Base-by-base conservation (phyloP, 306 rosid genomes). In the Dalbergia cochinchinensis region DNA sequence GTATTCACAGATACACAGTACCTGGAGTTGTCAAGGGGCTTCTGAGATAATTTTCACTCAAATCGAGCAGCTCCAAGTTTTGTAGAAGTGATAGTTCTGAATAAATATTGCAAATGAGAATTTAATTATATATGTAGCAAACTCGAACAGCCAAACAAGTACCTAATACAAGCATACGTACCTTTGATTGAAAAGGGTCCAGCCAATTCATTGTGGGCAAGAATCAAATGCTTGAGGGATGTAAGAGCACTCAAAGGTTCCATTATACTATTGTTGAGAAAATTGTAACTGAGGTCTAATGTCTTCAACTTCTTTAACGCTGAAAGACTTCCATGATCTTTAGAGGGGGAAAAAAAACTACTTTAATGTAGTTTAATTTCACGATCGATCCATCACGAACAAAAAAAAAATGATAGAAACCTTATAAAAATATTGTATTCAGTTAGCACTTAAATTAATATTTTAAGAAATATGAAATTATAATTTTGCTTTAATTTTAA, bases 221-320 rank as follows among this genome's bases (percentile, higher is more conserved):
- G 77, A 55, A 3, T 10, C 11, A 72, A 58, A 19, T 16, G 57
- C 55, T 73, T 73, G 37, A 73, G 63, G 16, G 77, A 72, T 11
- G 18, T 45, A 11, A 55, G 54, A 54, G 65, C 5, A 11, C 51
- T 14, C 13, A 72, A 2, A 0, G 44, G 20, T 57, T 58, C 20
- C 55, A 58, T 12, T 12, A 73, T 73, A 15, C 55, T 71, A 16
- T 9, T 4, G 11, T 71, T 54, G 34, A 53, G 7, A 54, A 5
- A 3, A 54, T 71, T 71, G 18, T 0, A 4, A 34, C 18, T 33
- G 6, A 71, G 65, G 18, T 71, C 50, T 31, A 71, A 34, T 10
- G 64, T 53, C 60, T 71, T 34, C 26, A 22, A 22, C 1, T 22
- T 22, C 26, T 22, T 22, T 15, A 71, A 71, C 4, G 65, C 19